Evolutionary conservation across 169 alveolate species (phyloP).

Genomic region (Besnoitia besnoiti): DNA sequence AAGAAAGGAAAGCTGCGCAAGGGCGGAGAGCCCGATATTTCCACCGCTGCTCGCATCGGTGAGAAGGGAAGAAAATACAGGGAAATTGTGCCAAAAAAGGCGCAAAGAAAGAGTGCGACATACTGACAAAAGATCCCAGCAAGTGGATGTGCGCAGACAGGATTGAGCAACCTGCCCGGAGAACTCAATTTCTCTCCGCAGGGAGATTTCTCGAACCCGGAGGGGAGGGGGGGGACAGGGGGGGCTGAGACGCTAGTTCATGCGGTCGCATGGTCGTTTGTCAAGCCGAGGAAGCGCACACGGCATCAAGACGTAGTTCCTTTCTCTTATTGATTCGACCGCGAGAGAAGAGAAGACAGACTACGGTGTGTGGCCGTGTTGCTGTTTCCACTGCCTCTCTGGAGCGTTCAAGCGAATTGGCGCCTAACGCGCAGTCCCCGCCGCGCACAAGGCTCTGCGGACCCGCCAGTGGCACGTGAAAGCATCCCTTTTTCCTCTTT

Average conservation of each 20-base stretch:
- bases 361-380: background rate
- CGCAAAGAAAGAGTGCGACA: background rate
- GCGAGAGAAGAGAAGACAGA: background rate
- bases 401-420: background rate
- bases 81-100: background rate
- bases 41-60: constrained; percentile 85
- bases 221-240: no score
- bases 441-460: no score
- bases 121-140: no score
- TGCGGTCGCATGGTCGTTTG: no score
- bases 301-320: no score
- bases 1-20: constrained; percentile 88
- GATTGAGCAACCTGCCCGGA: no score
- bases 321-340: background rate
- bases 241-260: no score
- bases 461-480: background rate
- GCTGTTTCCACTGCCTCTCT: background rate
- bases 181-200: no score
- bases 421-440: no score
- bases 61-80: background rate
- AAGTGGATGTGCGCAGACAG: no score
- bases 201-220: no score
- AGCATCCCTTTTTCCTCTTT: background rate
- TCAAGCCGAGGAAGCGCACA: no score
- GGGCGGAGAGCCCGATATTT: constrained; percentile 93